Conservation (phyloP, 2,329 filamentous ascomycete species). For the Diaporthe sp. region DNA sequence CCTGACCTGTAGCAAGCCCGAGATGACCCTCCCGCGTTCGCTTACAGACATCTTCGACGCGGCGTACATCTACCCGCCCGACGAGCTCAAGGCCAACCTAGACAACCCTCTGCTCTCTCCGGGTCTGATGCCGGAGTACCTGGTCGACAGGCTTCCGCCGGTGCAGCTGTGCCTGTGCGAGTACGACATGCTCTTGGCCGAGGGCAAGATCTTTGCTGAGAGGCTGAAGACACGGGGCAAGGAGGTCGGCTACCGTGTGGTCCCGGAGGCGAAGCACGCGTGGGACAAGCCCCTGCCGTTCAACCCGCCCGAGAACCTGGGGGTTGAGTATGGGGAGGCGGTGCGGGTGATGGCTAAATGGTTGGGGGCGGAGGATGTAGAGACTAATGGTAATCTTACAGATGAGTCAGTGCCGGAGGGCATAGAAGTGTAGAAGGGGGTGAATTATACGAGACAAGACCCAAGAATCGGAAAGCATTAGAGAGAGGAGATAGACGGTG, state of each 20-base stretch:
- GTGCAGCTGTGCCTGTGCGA: slow-evolving; percentile 75
- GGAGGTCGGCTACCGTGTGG: slow-evolving; percentile 61
- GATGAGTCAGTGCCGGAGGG: slow-evolving; percentile 22
- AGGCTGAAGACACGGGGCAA: slow-evolving; percentile 68
- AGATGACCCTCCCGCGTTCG: slow-evolving; percentile 69
- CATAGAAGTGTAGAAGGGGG: not conserved
- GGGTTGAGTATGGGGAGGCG: slow-evolving; percentile 40
- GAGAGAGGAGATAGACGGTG: not conserved
- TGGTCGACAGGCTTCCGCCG: slow-evolving; percentile 64
- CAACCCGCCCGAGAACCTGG: slow-evolving; percentile 32
- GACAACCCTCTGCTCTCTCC: slow-evolving; percentile 70
- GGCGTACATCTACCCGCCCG: slow-evolving; percentile 70
- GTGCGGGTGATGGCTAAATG: slow-evolving; percentile 38
- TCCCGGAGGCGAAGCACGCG: slow-evolving; percentile 71
- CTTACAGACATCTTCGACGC: slow-evolving; percentile 76
- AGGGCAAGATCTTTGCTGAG: slow-evolving; percentile 73
- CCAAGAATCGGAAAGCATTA: not conserved
- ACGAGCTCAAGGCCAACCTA: slow-evolving; percentile 59
- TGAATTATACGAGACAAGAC: not conserved
- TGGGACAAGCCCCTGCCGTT: slow-evolving; percentile 72
- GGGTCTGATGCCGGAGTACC: slow-evolving; percentile 66
- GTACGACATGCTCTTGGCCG: slow-evolving; percentile 74
- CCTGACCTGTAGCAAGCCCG: slow-evolving; percentile 65
- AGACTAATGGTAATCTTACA: slow-evolving; percentile 25
- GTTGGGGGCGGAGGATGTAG: slow-evolving; percentile 28